Base-by-base conservation (phyloP, 106 monocot genomes). In the Triglochin maritima region DNA sequence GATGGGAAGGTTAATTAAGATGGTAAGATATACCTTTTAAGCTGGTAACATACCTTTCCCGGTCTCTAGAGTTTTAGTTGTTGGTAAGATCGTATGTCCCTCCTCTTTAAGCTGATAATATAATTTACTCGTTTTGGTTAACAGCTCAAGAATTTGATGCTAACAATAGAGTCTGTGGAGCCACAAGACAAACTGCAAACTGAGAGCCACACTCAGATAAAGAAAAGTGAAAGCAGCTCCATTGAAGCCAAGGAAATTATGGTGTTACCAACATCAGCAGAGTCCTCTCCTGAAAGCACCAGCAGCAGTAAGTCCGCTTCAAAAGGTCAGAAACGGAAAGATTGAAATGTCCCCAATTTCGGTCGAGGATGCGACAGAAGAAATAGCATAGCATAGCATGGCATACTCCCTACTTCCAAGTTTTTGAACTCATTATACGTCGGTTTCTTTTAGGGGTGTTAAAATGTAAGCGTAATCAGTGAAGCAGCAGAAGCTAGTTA, bases 111-210 rank as follows among this genome's bases (percentile, higher is more conserved):
- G 7, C 29, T 29, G 51, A 6, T 58, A 49, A 29, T 50, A 29
- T 44, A 2, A 17, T 43, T 9, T 50, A 5, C 14, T 56, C n/a
- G 49, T 45, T 54, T 45, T 48, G 61, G 10, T 47, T 79, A 59
- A 65, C 76, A 86, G 86, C 71, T 86, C 52, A 55, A 59, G 50
- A 71, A 56, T 71, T 66, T 86, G 48, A 74, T 82, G 62, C 62
- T 57, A 17, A 67, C 59, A 12, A 70, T 82, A 9, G 85, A 82
- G 44, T 41, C 65, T 12, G 71, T 47, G 49, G 47, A 13, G 16
- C 48, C 66, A 7, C 17, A 14, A 7, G 57, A 71, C 49, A 49
- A 76, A 46, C 44, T 10, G 66, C 51, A 60, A 3, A 63, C 41
- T 4, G 68, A 73, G n/a, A 63, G 15, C 29, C 29, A 29, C 29